phyloP scores from a whole-genome alignment of 208 protist species.

The Acanthamoeba sp. region DNA sequence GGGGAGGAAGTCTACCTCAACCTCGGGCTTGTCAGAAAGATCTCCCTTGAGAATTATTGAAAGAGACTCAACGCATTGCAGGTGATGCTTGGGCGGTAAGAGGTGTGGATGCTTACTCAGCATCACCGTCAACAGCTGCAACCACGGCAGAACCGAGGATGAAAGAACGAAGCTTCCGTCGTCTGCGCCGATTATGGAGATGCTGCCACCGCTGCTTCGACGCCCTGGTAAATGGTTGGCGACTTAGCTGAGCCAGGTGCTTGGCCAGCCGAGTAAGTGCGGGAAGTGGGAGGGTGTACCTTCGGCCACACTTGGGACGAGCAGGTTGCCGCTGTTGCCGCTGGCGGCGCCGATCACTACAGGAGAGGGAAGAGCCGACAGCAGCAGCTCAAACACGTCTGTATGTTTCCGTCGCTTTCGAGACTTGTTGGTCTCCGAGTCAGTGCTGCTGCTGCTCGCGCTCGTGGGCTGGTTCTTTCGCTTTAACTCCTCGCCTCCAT shows the following conservation, averaged over 20 bases:
- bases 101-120: slow-evolving; percentile 34
- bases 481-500: not conserved
- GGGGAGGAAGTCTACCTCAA: not conserved
- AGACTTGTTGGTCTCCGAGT: not conserved
- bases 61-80: not conserved
- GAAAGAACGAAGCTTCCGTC: not conserved
- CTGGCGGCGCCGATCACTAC: not conserved
- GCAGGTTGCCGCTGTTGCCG: not conserved
- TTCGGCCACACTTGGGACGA: not conserved
- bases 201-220: slow-evolving; percentile 8
- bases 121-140: slow-evolving; percentile 29
- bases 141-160: slow-evolving; percentile 1
- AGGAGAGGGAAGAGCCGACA: not conserved
- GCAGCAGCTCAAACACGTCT: not conserved
- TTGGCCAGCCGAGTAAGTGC: no score
- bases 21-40: slow-evolving; percentile 22
- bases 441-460: not conserved
- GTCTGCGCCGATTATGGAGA: not conserved
- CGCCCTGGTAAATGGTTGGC: no score
- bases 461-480: not conserved
- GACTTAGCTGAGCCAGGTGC: no score
- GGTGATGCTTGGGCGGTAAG: not conserved
- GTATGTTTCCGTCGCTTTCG: slow-evolving; percentile 26
- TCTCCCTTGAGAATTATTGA: slow-evolving; percentile 1
- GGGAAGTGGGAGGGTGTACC: no score